Conservation (phyloP, 495 filamentous ascomycete genomes). For the Penicillium goetzii region DNA sequence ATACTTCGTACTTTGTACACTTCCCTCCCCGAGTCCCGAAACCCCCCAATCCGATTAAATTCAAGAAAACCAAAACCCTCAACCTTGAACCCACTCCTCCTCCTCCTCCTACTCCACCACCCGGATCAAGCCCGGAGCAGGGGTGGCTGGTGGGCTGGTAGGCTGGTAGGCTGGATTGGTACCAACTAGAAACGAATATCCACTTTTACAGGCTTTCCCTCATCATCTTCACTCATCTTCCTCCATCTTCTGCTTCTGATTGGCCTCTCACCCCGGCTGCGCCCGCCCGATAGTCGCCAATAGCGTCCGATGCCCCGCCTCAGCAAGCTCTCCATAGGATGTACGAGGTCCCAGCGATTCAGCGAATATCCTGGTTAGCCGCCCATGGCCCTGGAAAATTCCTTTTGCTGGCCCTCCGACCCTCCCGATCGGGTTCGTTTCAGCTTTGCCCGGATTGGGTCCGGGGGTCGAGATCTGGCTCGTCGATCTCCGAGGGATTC, state of each 20-base stretch:
- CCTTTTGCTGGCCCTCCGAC: conserved; percentile 17
- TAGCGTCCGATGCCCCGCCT: conserved; percentile 29
- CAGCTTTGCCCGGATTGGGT: conserved; percentile 14
- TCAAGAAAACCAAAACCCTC: too few species aligned
- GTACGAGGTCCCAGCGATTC: not conserved
- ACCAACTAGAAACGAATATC: not conserved
- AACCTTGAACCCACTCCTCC: not conserved
- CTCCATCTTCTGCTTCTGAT: not conserved
- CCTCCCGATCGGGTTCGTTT: conserved; percentile 26
- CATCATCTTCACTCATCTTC: not conserved
- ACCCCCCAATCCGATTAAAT: too few species aligned
- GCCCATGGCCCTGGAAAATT: conserved; percentile 45
- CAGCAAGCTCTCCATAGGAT: not conserved
- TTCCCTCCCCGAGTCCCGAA: not conserved
- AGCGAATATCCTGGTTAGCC: conserved; percentile 43
- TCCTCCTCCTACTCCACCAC: not conserved
- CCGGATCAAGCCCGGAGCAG: conserved; percentile 2
- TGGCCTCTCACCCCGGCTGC: conserved; percentile 23
- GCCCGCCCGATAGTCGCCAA: conserved; percentile 37
- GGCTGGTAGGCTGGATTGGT: too few species aligned
- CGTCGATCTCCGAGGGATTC: not conserved
- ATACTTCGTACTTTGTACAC: not conserved
- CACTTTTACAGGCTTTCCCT: not conserved
- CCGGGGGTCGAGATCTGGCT: conserved; percentile 10
- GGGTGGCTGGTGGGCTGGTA: not conserved